Evolutionary conservation across 139 green algal genomes (phyloP).

Genomic region (Closterium sp.): DNA sequence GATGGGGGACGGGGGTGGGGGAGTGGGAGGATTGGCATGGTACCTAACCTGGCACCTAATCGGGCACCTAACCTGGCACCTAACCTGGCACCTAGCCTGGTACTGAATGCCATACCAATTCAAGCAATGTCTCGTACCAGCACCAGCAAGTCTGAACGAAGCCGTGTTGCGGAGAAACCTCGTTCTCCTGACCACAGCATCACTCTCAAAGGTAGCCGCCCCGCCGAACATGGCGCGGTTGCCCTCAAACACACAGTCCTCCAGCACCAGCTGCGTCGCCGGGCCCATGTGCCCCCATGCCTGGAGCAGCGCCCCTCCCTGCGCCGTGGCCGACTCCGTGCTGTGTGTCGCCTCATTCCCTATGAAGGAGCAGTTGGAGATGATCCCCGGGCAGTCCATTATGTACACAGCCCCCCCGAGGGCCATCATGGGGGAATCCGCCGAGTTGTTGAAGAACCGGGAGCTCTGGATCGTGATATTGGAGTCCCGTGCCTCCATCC

Average conservation of each 20-base stretch:
- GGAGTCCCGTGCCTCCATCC: background rate
- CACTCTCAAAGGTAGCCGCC: background rate
- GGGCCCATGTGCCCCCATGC: background rate
- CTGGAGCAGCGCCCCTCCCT: background rate
- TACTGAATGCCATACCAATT: too few species aligned
- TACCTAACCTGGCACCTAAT: too few species aligned
- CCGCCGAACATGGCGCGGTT: background rate
- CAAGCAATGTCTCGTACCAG: too few species aligned
- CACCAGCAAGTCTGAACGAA: background rate
- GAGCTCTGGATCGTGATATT: background rate
- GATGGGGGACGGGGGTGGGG: too few species aligned
- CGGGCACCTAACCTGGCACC: too few species aligned
- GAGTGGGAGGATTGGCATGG: too few species aligned
- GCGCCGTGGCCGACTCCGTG: background rate
- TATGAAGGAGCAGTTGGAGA: background rate
- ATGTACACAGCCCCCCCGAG: background rate
- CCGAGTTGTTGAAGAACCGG: background rate
- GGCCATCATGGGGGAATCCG: background rate
- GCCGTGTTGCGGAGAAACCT: background rate
- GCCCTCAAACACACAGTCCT: background rate
- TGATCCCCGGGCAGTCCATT: background rate
- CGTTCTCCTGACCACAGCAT: background rate
- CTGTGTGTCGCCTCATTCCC: background rate
- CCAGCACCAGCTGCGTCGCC: background rate
- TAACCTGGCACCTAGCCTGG: too few species aligned